Conservation (phyloP, 805 yeast genomes). For the Sugiyamaella chiloensis region DNA sequence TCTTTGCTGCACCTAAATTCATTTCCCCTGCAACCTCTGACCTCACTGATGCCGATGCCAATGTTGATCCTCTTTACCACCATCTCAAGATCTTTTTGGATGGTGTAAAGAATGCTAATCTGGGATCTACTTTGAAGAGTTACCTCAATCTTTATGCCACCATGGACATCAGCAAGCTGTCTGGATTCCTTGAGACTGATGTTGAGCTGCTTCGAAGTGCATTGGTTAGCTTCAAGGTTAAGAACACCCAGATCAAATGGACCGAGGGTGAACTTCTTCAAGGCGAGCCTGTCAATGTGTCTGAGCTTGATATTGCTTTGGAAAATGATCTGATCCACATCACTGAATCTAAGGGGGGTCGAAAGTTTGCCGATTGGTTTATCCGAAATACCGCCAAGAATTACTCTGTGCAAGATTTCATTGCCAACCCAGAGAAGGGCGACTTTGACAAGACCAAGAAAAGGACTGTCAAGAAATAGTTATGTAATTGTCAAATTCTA, state of each 20-base stretch:
- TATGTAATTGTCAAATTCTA: no score
- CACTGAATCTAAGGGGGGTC: constrained; percentile 43
- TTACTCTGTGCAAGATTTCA: constrained; percentile 43
- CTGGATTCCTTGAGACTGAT: constrained; percentile 39
- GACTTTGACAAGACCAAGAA: constrained; percentile 11
- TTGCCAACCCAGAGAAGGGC: constrained; percentile 31
- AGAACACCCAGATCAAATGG: constrained; percentile 46
- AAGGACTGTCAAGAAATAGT: constrained; percentile 7
- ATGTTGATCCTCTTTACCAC: constrained; percentile 41
- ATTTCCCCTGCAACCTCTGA: constrained; percentile 41
- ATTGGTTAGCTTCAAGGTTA: constrained; percentile 44
- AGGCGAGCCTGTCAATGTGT: constrained; percentile 41
- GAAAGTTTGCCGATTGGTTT: constrained; percentile 51
- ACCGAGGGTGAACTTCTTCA: constrained; percentile 39
- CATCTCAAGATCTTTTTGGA: constrained; percentile 45
- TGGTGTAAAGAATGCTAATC: constrained; percentile 38
- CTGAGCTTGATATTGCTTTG: constrained; percentile 45
- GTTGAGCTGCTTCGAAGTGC: constrained; percentile 38
- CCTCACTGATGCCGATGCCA: constrained; percentile 26
- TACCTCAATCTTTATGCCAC: constrained; percentile 47
- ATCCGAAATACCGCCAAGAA: constrained; percentile 46
- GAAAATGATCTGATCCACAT: constrained; percentile 43
- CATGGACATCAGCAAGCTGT: constrained; percentile 43
- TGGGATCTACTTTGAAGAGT: constrained; percentile 42
- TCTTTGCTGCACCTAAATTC: constrained; percentile 49